phyloP scores from a whole-genome alignment of 1,139 yeast species.

The Yamadazyma kanchanaburiensis region DNA sequence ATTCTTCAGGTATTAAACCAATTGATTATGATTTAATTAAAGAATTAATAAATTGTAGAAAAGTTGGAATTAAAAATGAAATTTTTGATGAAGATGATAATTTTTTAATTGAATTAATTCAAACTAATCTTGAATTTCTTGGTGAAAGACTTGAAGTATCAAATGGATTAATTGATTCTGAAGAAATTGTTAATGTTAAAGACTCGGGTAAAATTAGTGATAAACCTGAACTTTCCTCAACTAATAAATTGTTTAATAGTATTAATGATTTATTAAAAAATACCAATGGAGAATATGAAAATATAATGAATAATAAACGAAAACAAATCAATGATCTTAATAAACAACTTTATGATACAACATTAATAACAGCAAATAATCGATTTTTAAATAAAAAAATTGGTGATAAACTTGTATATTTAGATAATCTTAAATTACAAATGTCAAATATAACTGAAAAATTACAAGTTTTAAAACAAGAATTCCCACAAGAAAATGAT shows the following conservation, averaged over 20 bases:
- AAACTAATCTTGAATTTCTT: constrained; percentile 33
- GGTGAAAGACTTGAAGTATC: constrained; percentile 26
- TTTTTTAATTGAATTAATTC: constrained; percentile 33
- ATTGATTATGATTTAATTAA: constrained; percentile 73
- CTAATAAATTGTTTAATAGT: constrained; percentile 36
- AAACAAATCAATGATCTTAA: constrained; percentile 36
- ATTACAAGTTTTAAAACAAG: constrained; percentile 25
- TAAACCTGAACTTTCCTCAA: constrained; percentile 13
- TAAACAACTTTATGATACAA: constrained; percentile 38
- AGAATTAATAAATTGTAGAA: constrained; percentile 18
- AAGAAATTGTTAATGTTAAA: constrained; percentile 11
- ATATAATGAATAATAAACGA: constrained; percentile 33
- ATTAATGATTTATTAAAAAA: constrained; percentile 38
- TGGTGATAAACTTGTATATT: constrained; percentile 31
- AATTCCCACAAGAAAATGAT: constrained; percentile 13
- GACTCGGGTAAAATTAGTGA: constrained; percentile 10
- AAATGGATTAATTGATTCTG: constrained; percentile 20
- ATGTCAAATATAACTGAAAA: constrained; percentile 42
- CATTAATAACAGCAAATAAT: constrained; percentile 45
- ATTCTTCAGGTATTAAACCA: constrained; percentile 83
- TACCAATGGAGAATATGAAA: constrained; percentile 41
- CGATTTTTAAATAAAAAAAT: constrained; percentile 37
- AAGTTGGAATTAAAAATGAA: constrained; percentile 13
- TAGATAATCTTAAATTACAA: constrained; percentile 44
- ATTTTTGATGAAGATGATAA: constrained; percentile 18